Evolutionary conservation across 1,284 basidiomycete genomes (phyloP).

Genomic region (Ceratobasidium sp.): DNA sequence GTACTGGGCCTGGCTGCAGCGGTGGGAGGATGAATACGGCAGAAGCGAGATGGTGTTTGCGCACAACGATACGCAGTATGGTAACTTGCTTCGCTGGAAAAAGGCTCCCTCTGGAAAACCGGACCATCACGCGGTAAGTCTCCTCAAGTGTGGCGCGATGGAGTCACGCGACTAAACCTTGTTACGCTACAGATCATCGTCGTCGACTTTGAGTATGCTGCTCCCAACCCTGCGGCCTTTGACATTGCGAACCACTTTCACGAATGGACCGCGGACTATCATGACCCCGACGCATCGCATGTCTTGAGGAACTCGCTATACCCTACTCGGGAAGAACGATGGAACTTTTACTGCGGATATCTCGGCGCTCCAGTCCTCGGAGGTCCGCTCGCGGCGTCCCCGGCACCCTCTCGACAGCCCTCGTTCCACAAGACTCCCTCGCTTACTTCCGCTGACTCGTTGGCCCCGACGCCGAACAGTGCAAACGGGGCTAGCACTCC

Average conservation of each 20-base stretch:
- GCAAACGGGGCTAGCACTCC: not conserved
- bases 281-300: conserved; percentile 73
- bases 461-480: not conserved
- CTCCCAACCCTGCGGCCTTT: conserved; percentile 87
- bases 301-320: conserved; percentile 74
- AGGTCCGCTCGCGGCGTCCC: conserved; percentile 44
- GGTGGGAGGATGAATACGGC: conserved; percentile 65
- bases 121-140: conserved; percentile 54
- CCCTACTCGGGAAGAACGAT: conserved; percentile 76
- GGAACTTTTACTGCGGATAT: conserved; percentile 87
- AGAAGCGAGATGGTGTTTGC: conserved; percentile 76
- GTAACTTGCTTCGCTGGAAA: conserved; percentile 84
- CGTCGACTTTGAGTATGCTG: conserved; percentile 95
- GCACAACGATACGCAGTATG: conserved; percentile 95
- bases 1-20: conserved; percentile 75
- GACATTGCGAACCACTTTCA: conserved; percentile 97
- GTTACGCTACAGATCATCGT: conserved; percentile 76
- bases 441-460: not conserved
- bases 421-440: conserved; percentile 48
- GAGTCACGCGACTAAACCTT: conserved; percentile 14
- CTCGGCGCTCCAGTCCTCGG: conserved; percentile 61
- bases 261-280: conserved; percentile 94
- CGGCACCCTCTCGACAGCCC: conserved; percentile 52
- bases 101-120: conserved; percentile 60
- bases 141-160: conserved; percentile 32